Base-by-base conservation (phyloP, 257 asterid genomes). In the Henckelia pumila region DNA sequence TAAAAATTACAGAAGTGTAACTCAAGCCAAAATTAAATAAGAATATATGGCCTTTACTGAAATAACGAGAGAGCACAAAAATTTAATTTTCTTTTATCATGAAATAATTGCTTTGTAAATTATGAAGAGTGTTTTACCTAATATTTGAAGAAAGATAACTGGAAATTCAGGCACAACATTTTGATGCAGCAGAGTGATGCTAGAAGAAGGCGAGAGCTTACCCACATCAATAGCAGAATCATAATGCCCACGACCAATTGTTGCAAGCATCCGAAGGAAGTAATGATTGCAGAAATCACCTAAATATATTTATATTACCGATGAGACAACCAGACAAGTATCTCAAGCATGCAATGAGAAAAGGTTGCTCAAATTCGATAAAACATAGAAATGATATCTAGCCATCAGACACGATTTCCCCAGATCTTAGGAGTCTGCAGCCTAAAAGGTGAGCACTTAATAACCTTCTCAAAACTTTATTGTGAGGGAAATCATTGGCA, bases 261-360 rank as follows among this genome's bases (percentile, higher is more conserved):
- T 76, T 69, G 96, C 95, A 75, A 94, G 96, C 94, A 80, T 84
- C 73, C 82, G 86, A 44, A 94, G 97, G 77, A 94, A 94, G 77
- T 94, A 88, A 75, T 94, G 95, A 71, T 94, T 94, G 68, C 99
- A 94, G 71, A 82, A 94, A 59, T 78, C 76, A 72, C 97, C 97
- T 91, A 50, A 29, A 47, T 33, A 63, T 69, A 28, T 70, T 50
- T 26, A 76, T 60, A 61, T 53, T 22, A 60, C 19, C 37, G n/a
- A 24, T 67, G 32, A 73, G 55, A 71, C 61, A 16, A 35, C 59
- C 56, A 29, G 44, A 21, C n/a, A 52, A 65, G 25, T 61, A 33
- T 37, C 71, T 7, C 57, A 75, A 69, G 20, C 55, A 47, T 24
- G 71, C 57, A 65, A 73, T 20, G 22, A 16, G 56, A 69, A 61